Evolutionary conservation across 345 rosid species (phyloP), one percentile per base, ranked within the genome.

Genomic region (Acer yangbiense): DNA sequence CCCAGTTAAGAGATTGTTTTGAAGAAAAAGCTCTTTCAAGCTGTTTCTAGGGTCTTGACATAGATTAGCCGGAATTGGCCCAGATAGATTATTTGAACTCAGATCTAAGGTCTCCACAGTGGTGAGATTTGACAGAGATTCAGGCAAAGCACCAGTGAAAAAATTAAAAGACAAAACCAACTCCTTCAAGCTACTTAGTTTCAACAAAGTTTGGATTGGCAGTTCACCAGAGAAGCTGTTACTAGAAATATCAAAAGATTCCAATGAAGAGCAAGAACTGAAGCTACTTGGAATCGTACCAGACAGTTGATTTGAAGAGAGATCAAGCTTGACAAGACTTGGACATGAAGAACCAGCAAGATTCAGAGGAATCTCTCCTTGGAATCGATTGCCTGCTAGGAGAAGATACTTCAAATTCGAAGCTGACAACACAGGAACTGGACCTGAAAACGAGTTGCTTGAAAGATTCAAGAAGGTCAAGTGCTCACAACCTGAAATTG

Each of bases 151-250:
- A 65, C 99, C 99, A 29, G 69, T 35, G 65, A 94, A 94, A 16
- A 62, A 9, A 76, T 96, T 96, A 80, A 78, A 91, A 14, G 90
- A 84, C 69, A 96, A 83, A 82, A 54, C 83, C 12, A 96, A 86
- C 67, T 78, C 77, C 87, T 80, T 90, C 81, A 96, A 76, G 21
- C 73, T 84, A 46, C 80, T 82, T 97, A 96, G 91, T 84, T 83
- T 80, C 82, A 85, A 75, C 35, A 96, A 66, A 60, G 90, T 86
- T 67, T 84, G 82, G 65, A 88, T 68, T 43, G 98, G 99, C 75
- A 96, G 75, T 71, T 87, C 88, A 69, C 98, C 99, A 58, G 93
- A 78, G 83, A 94, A 87, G 70, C 82, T 87, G 84, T 94, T 96
- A 43, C 1, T 13, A 18, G 98, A 91, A 17, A 96, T 21, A 80